These are phyloP conservation scores for Blastobotrys illinoisensis DNA, from an alignment of 1,139 yeast genomes.

Conservation along the genomic window DNA sequence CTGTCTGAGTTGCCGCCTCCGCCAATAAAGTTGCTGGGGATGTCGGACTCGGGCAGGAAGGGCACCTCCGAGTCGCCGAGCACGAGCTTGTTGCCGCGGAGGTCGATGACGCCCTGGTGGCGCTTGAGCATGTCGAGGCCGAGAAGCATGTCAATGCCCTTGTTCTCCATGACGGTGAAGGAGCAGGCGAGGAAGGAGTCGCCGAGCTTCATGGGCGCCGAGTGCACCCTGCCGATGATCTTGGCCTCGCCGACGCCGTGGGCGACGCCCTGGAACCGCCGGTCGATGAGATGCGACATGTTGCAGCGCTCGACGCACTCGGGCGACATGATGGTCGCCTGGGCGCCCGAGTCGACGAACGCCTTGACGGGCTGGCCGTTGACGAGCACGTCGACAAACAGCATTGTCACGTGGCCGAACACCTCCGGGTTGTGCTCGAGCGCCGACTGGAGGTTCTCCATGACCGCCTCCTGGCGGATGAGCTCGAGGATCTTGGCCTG, in stretches of 20 bases:
- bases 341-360: slow-evolving; percentile 96
- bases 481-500: slow-evolving; percentile 64
- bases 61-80: slow-evolving; percentile 68
- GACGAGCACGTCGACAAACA: slow-evolving; percentile 69
- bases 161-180: slow-evolving; percentile 73
- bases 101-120: slow-evolving; percentile 78
- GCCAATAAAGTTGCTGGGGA: slow-evolving; percentile 37
- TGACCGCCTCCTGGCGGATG: slow-evolving; percentile 66
- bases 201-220: slow-evolving; percentile 80
- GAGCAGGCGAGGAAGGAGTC: slow-evolving; percentile 66
- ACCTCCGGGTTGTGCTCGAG: slow-evolving; percentile 86
- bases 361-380: slow-evolving; percentile 83
- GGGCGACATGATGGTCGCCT: slow-evolving; percentile 76
- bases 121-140: slow-evolving; percentile 82
- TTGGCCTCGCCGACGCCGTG: slow-evolving; percentile 83
- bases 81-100: slow-evolving; percentile 58
- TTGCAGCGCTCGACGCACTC: slow-evolving; percentile 69
- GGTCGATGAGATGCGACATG: slow-evolving; percentile 70
- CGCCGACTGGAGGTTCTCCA: slow-evolving; percentile 73
- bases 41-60: slow-evolving; percentile 69
- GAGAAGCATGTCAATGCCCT: slow-evolving; percentile 39
- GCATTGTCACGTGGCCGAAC: slow-evolving; percentile 77
- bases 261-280: slow-evolving; percentile 74
- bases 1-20: slow-evolving; percentile 11
- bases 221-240: slow-evolving; percentile 80